Conservation (phyloP, 495 filamentous ascomycete species). For the Poronia punctata region DNA sequence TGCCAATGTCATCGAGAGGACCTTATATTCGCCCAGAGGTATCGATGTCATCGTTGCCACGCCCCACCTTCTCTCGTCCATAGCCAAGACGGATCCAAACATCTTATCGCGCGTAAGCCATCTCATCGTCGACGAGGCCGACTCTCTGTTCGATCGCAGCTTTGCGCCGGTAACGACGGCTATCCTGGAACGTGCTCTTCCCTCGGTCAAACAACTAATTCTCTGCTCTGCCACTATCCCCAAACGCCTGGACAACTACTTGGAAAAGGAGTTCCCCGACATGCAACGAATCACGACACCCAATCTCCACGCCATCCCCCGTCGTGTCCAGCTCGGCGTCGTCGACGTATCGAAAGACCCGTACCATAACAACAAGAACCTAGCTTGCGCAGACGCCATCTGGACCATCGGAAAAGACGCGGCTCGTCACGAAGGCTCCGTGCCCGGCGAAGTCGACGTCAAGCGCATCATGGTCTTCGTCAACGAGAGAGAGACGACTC, state of each 20-base stretch:
- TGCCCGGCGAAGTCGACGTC: conserved; percentile 44
- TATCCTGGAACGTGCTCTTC: conserved; percentile 68
- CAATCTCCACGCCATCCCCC: conserved; percentile 90
- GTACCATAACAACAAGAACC: conserved; percentile 80
- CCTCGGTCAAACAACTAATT: conserved; percentile 80
- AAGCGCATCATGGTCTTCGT: conserved; percentile 95
- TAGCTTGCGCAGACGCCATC: conserved; percentile 91
- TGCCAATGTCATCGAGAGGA: conserved; percentile 73
- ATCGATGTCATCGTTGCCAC: conserved; percentile 85
- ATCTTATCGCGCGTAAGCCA: conserved; percentile 80
- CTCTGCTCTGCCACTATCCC: conserved; percentile 97
- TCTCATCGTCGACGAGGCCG: conserved; percentile 88
- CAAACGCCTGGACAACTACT: conserved; percentile 70
- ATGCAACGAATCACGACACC: conserved; percentile 83
- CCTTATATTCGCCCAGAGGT: conserved; percentile 70
- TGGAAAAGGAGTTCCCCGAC: conserved; percentile 74
- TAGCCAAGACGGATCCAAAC: conserved; percentile 80
- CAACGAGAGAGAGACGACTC: conserved; percentile 87
- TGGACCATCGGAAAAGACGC: conserved; percentile 85
- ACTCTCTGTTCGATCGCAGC: conserved; percentile 87
- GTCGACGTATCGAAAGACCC: conserved; percentile 85
- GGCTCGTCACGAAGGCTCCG: conserved; percentile 42
- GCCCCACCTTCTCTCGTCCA: conserved; percentile 77
- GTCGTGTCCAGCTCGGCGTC: conserved; percentile 87
- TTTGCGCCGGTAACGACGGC: conserved; percentile 76